A percentile compares a stretch with the other conserved stretches of the same genome.
phyloP scores from a whole-genome alignment of 495 filamentous ascomycete species.

The Penicillium pancosmium region DNA sequence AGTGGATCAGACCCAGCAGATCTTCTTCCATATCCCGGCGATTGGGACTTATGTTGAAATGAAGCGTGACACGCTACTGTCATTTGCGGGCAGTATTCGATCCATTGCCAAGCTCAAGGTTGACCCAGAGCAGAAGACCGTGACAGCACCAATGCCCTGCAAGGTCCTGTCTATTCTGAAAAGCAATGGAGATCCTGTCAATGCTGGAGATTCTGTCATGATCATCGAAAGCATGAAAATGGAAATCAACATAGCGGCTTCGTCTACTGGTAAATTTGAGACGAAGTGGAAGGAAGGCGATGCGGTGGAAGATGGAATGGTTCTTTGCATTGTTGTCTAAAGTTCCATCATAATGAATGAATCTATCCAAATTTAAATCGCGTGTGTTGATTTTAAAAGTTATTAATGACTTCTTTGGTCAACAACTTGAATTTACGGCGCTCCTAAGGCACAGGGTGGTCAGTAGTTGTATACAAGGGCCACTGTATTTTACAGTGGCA shows the following conservation, averaged over 20 bases:
- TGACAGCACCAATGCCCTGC: constrained; percentile 83
- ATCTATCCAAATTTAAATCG: too few species aligned
- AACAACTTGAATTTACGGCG: too few species aligned
- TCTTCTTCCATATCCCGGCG: constrained; percentile 23
- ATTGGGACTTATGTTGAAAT: constrained; percentile 58
- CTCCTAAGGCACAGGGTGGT: too few species aligned
- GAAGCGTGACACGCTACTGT: constrained; percentile 69
- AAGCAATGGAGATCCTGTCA: constrained; percentile 68
- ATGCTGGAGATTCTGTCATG: constrained; percentile 75
- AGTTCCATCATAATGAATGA: neutral
- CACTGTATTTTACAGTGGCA: too few species aligned
- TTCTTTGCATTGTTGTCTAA: constrained; percentile 27
- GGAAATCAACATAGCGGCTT: constrained; percentile 73
- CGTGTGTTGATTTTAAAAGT: too few species aligned
- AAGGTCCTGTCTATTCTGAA: constrained; percentile 78
- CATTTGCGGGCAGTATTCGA: constrained; percentile 64
- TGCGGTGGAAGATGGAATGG: constrained; percentile 32
- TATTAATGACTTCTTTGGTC: too few species aligned
- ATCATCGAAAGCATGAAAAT: constrained; percentile 98
- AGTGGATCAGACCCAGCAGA: constrained; percentile 43
- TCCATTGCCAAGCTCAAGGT: constrained; percentile 68
- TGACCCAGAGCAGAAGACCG: constrained; percentile 67
- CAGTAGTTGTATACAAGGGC: too few species aligned
- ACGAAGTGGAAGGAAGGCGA: constrained; percentile 30
- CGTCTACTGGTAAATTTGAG: constrained; percentile 24